Evolutionary conservation across 345 rosid genomes (phyloP).

Genomic region (Lepidium didymum): DNA sequence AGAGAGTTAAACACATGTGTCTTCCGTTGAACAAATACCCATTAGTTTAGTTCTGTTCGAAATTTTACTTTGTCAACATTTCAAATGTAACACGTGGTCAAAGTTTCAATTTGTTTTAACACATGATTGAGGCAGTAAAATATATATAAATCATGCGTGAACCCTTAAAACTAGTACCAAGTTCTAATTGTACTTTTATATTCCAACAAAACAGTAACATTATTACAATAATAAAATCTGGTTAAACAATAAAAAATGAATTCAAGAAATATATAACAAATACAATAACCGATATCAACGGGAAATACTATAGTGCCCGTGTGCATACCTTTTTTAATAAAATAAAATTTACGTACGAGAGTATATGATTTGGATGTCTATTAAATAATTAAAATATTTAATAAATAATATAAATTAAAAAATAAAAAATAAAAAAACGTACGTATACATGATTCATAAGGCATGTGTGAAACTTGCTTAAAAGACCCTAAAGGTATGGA

Average conservation of each 20-base stretch:
- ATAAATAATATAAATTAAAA: neutral
- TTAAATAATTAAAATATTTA: neutral
- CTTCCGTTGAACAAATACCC: neutral
- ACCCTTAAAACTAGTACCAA: neutral
- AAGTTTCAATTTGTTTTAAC: neutral
- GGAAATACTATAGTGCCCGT: neutral
- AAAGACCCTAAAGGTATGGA: conserved; percentile 25
- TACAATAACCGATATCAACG: neutral
- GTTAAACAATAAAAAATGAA: neutral
- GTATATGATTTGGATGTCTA: neutral
- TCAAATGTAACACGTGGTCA: conserved; percentile 1
- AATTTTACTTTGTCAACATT: neutral
- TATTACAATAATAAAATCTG: neutral
- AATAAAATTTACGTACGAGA: neutral
- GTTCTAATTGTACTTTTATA: neutral
- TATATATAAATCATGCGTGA: neutral
- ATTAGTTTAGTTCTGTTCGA: neutral
- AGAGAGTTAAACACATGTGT: neutral
- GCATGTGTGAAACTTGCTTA: conserved; percentile 20
- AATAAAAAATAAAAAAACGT: neutral
- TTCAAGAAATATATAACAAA: neutral
- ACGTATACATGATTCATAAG: neutral
- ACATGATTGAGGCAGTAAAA: conserved; percentile 9
- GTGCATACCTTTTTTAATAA: neutral
- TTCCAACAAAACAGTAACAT: neutral